phyloP scores from a whole-genome alignment of 176 grass and related monocot genomes.

The Musa schizocarpa region DNA sequence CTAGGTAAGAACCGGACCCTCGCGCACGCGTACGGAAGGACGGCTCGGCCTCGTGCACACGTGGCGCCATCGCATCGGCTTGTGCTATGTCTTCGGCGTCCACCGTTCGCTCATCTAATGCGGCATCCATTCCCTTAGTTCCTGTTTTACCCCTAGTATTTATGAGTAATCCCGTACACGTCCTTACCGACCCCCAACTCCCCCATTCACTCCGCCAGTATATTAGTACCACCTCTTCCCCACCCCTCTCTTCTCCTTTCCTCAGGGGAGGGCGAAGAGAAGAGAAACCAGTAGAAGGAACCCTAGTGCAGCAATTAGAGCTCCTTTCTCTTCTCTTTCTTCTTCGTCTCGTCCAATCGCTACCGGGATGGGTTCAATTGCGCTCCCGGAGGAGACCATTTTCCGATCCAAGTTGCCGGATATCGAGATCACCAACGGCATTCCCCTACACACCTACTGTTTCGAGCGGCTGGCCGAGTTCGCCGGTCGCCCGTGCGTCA shows the following conservation, averaged over 20 bases:
- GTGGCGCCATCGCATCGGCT: no score
- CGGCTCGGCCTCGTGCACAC: no score
- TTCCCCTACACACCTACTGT: conserved; percentile 79
- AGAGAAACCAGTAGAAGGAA: not conserved
- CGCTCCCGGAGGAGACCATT: conserved; percentile 17
- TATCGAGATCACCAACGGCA: conserved; percentile 66
- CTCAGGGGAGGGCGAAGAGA: not conserved
- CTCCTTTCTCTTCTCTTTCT: not conserved
- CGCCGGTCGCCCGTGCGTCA: conserved; percentile 46
- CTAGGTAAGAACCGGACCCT: no score
- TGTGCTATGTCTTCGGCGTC: no score
- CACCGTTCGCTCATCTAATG: no score
- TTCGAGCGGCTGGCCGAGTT: conserved; percentile 34
- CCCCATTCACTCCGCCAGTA: no score
- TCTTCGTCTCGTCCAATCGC: not conserved
- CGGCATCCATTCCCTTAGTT: no score
- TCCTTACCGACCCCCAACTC: no score
- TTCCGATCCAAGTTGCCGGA: conserved; percentile 86
- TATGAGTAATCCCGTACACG: no score
- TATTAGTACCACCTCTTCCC: no score
- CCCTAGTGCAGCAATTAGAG: not conserved
- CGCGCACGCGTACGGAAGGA: no score
- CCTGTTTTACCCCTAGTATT: no score
- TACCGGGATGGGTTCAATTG: not conserved
- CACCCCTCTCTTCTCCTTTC: not conserved